Conservation (phyloP, 164 flowering plant species). For the Aristolochia californica region DNA sequence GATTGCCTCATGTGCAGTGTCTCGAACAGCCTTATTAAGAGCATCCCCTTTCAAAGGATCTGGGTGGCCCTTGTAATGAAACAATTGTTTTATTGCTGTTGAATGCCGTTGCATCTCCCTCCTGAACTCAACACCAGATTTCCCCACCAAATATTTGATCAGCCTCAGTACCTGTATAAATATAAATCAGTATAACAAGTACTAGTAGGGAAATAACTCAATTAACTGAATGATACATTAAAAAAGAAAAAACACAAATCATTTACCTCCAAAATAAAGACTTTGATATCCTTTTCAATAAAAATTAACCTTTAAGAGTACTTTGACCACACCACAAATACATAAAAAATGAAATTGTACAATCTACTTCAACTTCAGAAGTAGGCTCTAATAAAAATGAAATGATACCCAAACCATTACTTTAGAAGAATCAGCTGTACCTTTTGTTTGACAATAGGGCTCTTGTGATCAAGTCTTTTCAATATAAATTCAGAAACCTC, state of each 20-base stretch:
- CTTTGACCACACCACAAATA: too few species aligned
- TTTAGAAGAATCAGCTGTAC: conserved; percentile 7
- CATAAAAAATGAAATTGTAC: too few species aligned
- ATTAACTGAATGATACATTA: too few species aligned
- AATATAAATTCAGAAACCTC: conserved; percentile 74
- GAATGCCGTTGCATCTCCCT: conserved; percentile 97
- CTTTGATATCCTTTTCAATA: neutral
- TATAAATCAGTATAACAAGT: neutral
- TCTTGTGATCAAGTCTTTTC: conserved; percentile 82
- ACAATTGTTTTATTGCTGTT: conserved; percentile 62
- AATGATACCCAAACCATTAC: conserved; percentile 6
- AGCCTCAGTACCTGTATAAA: conserved; percentile 67
- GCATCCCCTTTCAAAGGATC: conserved; percentile 95
- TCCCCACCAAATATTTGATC: conserved; percentile 85
- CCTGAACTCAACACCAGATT: conserved; percentile 90
- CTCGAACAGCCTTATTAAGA: conserved; percentile 83
- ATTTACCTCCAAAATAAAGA: neutral
- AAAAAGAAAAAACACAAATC: too few species aligned
- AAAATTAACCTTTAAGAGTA: neutral
- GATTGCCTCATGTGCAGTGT: conserved; percentile 79
- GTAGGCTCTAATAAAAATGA: neutral
- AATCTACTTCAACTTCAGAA: neutral
- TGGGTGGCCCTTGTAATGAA: conserved; percentile 78
- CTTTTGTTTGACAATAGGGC: conserved; percentile 91
- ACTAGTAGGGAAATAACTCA: too few species aligned